These are phyloP conservation scores for Diospyros lotus DNA, from an alignment of 148 eudicot genomes.

Conservation along the genomic window DNA sequence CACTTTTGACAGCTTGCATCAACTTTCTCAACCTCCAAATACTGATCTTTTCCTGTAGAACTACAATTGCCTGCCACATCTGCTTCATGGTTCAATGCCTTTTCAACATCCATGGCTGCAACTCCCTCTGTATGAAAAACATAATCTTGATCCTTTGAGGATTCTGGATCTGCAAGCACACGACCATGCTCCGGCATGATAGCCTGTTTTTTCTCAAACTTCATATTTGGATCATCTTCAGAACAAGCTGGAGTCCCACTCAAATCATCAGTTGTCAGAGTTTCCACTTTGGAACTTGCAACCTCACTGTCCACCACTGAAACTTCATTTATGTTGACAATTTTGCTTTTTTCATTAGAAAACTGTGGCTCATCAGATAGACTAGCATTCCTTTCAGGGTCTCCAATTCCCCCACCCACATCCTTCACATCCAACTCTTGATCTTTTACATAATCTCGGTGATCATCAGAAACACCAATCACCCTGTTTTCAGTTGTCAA, in stretches of 20 bases:
- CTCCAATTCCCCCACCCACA: background rate
- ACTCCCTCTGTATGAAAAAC: slow-evolving; percentile 19
- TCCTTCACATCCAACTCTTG: slow-evolving; percentile 5
- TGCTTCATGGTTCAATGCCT: slow-evolving; percentile 20
- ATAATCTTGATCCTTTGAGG: slow-evolving; percentile 12
- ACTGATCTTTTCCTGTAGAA: slow-evolving; percentile 7
- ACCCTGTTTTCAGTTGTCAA: slow-evolving; percentile 4
- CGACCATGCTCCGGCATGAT: slow-evolving; percentile 3
- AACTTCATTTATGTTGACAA: background rate
- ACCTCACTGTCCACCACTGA: slow-evolving; percentile 1
- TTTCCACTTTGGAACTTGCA: slow-evolving; percentile 9
- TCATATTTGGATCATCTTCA: slow-evolving; percentile 4
- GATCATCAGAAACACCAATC: background rate
- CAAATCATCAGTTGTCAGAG: slow-evolving; percentile 1
- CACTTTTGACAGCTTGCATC: slow-evolving; percentile 4
- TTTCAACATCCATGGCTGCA: slow-evolving; percentile 14
- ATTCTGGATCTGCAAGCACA: slow-evolving; percentile 7
- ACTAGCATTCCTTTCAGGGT: slow-evolving; percentile 1
- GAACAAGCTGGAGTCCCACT: slow-evolving; percentile 4
- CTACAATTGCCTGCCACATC: slow-evolving; percentile 2
- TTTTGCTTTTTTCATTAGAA: slow-evolving; percentile 10
- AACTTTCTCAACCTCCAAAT: slow-evolving; percentile 5
- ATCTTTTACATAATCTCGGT: slow-evolving; percentile 2
- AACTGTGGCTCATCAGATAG: slow-evolving; percentile 3
- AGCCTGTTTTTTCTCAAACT: background rate